Base-by-base conservation (phyloP, 192 early-diverging fungal genomes). In the Gryganskiella cystojenkinii region DNA sequence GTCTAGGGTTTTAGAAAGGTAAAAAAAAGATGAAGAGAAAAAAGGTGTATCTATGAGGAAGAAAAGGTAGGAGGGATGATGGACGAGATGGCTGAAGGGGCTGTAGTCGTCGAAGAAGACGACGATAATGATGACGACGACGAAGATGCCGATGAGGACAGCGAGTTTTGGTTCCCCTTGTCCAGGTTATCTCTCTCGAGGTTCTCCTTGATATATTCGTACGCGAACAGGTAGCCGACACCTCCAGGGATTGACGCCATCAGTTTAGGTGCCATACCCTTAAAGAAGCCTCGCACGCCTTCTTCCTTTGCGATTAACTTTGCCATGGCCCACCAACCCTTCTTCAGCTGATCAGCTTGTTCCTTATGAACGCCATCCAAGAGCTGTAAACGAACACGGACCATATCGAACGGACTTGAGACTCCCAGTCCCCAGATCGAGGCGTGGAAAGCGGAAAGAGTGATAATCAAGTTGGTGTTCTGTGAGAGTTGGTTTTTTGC, bases 261-360 rank as follows among this genome's bases (percentile, higher is more conserved):
- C 9, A 76, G 55, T 53, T 76, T 76, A 27, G 97, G 96, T 0
- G 95, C 75, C 71, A 99, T 85, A 2, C 93, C 94, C 50, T 88
- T 87, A 75, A 91, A 92, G 45, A 97, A 83, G 15, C 96, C 95
- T 13, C 89, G 85, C 14, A 90, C 54, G 1, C 92, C 94, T 62
- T 95, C 94, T 35, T 88, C 83, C n/a, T 71, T 79, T 5, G 85
- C 85, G 31, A 95, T 84, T 54, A 76, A 4, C 40, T 76, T 76
- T 1, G 73, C 73, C 73, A 76, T 76, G 1, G 73, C 60, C 73
- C 73, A 76, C 73, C 73, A 76, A 34, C 73, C 73, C 54, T 68
- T 76, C 61, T 68, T 61, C 15, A 76, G 30, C 20, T 76, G 73
- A 7, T 76, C 73, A 0, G 73, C 73, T 28, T 76, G 53, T 31